phyloP scores from a whole-genome alignment of 768 basidiomycete genomes.

The Harrya chromipes region DNA sequence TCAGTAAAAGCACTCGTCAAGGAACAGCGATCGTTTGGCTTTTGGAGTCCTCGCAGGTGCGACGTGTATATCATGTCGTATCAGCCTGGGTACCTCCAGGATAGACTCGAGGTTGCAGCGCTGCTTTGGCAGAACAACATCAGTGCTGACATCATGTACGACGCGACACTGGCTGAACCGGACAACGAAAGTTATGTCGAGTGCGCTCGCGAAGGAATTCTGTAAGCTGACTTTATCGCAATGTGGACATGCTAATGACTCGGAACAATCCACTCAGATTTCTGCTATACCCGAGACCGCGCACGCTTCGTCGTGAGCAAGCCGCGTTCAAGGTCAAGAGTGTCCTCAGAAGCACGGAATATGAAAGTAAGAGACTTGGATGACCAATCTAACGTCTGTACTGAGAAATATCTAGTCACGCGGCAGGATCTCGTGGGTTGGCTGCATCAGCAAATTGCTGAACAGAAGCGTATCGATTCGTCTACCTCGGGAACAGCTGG shows the following conservation, averaged over 20 bases:
- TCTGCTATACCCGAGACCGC: conserved; percentile 51
- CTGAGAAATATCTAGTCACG: conserved; percentile 43
- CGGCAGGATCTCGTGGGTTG: conserved; percentile 70
- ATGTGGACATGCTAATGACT: conserved; percentile 11
- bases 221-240: conserved; percentile 46
- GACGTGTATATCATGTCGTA: conserved; percentile 85
- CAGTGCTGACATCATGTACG: conserved; percentile 87
- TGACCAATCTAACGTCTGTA: neutral
- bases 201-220: conserved; percentile 78
- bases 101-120: conserved; percentile 73
- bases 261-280: conserved; percentile 50
- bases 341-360: conserved; percentile 73
- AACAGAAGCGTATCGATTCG: conserved; percentile 73
- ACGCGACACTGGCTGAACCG: conserved; percentile 58
- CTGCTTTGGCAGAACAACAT: conserved; percentile 80
- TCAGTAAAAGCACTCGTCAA: conserved; percentile 69
- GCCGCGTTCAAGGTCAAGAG: conserved; percentile 81
- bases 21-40: conserved; percentile 80
- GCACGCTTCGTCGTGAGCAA: conserved; percentile 54
- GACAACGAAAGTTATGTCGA: conserved; percentile 68
- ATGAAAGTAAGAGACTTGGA: conserved; percentile 50
- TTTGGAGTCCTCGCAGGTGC: conserved; percentile 86
- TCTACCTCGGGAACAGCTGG: conserved; percentile 56
- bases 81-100: conserved; percentile 69
- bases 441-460: conserved; percentile 74